Evolutionary conservation across 129 eudicot genomes (phyloP).

Genomic region (Tagetes erecta): DNA sequence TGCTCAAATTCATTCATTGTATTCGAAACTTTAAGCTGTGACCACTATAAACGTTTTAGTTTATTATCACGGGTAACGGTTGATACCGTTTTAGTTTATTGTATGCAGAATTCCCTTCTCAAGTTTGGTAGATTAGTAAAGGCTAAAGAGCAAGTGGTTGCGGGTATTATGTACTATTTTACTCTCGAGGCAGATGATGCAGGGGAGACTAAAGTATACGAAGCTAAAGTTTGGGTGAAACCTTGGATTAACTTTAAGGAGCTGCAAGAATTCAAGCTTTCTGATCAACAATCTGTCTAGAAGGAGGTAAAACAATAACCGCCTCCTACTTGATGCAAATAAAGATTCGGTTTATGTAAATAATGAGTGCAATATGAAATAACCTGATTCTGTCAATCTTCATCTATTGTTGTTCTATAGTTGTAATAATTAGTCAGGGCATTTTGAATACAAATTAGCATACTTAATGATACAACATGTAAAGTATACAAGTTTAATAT

Average conservation of each 20-base stretch:
- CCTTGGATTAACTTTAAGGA: conserved; percentile 61
- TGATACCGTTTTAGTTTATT: neutral
- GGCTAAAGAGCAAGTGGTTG: conserved; percentile 57
- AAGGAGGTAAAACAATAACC: conserved; percentile 12
- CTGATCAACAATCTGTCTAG: conserved; percentile 22
- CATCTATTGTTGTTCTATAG: neutral
- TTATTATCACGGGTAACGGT: neutral
- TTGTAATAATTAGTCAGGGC: too few relatives aligned
- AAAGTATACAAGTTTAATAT: too few relatives aligned
- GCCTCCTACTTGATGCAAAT: conserved; percentile 1
- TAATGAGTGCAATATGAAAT: neutral
- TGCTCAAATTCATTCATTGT: neutral
- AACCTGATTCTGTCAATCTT: neutral
- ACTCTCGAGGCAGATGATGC: conserved; percentile 50
- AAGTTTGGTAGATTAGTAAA: conserved; percentile 44
- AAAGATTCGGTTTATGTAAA: conserved; percentile 25
- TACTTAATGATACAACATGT: too few relatives aligned
- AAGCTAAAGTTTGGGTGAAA: conserved; percentile 58
- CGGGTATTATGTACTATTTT: conserved; percentile 50
- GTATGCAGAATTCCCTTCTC: conserved; percentile 41
- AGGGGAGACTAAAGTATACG: conserved; percentile 41
- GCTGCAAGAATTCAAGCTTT: conserved; percentile 47
- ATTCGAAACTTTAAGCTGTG: neutral
- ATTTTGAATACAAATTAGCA: too few relatives aligned
- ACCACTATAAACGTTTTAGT: too few relatives aligned